Percentiles rank a stretch among this genome's conserved stretches.
Evolutionary conservation across 768 basidiomycete species (phyloP).

Genomic region (Panaeolus cyanescens): DNA sequence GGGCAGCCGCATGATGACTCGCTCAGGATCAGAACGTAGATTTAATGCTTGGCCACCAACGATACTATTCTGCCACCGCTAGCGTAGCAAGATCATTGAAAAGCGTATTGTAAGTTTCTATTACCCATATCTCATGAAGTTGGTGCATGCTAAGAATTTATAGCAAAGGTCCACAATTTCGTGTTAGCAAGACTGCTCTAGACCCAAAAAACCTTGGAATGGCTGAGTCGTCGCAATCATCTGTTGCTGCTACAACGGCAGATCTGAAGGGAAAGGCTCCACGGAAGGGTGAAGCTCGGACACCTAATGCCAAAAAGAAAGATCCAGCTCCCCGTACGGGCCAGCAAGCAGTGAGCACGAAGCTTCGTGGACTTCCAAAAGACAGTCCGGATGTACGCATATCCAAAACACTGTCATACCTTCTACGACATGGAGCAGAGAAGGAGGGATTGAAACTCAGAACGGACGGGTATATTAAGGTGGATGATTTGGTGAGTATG

Average conservation of each 20-base stretch:
- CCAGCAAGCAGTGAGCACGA: conserved; percentile 22
- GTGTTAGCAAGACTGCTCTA: background rate
- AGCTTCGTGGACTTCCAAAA: conserved; percentile 57
- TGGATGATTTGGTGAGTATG: conserved; percentile 75
- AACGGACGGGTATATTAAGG: conserved; percentile 82
- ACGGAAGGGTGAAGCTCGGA: background rate
- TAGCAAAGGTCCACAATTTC: background rate
- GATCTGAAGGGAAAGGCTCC: background rate
- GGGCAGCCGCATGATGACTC: background rate
- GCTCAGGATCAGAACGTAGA: background rate
- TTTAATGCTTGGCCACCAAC: background rate
- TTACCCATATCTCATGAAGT: background rate
- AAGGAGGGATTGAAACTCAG: conserved; percentile 77
- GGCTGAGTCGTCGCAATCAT: background rate
- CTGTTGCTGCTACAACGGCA: background rate
- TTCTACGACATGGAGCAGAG: conserved; percentile 88
- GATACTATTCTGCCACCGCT: background rate
- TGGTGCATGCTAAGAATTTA: background rate
- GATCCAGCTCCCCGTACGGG: background rate
- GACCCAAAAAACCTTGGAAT: background rate
- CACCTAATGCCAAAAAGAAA: background rate
- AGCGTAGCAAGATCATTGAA: background rate
- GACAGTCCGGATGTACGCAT: conserved; percentile 71
- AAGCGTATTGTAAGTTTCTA: background rate
- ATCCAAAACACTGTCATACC: conserved; percentile 88